phyloP scores from a whole-genome alignment of 768 basidiomycete species.

The Chalciporus piperatus region DNA sequence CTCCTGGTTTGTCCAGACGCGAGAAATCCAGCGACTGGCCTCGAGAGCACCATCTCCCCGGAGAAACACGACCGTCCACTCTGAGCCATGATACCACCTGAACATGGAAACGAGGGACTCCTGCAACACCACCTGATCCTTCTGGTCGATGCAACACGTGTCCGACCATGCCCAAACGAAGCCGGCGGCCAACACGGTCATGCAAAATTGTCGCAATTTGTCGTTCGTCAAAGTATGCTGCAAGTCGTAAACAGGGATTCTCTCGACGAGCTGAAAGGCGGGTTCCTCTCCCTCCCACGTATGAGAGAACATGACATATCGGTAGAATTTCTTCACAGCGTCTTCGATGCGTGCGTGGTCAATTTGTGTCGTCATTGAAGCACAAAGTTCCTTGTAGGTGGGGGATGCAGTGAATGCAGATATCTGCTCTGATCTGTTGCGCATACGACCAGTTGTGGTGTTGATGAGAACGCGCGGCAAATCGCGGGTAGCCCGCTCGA shows the following conservation, averaged over 20 bases:
- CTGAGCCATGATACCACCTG: neutral
- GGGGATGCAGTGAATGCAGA: constrained; percentile 3
- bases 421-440: neutral
- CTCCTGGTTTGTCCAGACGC: constrained; percentile 8
- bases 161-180: constrained; percentile 10
- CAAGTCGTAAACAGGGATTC: constrained; percentile 8
- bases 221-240: constrained; percentile 1
- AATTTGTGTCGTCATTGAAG: constrained; percentile 8
- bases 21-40: constrained; percentile 2
- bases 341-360: constrained; percentile 4
- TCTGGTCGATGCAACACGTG: constrained; percentile 6
- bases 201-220: neutral
- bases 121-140: neutral
- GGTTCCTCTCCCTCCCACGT: constrained; percentile 12
- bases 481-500: constrained; percentile 2
- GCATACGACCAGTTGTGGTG: constrained; percentile 7
- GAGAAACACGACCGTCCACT: constrained; percentile 1
- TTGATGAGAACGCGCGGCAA: constrained; percentile 9
- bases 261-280: constrained; percentile 1
- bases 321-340: constrained; percentile 5
- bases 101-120: neutral
- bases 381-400: constrained; percentile 5
- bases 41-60: neutral
- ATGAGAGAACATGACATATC: constrained; percentile 16
- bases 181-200: neutral